Base-by-base conservation (phyloP, 306 rosid genomes). In the Lathyrus aphaca region DNA sequence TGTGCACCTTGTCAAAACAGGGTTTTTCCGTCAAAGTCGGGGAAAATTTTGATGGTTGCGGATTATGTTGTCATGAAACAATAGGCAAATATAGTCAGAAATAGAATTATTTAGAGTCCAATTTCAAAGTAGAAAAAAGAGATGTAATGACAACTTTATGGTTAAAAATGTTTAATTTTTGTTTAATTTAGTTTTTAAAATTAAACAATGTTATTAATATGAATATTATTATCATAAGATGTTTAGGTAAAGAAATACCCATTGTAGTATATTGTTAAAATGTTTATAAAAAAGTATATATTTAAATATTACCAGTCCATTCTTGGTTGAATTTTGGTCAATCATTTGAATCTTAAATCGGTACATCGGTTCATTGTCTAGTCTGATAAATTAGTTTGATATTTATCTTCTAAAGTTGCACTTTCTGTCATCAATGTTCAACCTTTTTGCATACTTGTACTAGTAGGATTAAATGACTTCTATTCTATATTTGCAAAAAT, bases 401-500 rank as follows among this genome's bases (percentile, higher is more conserved):
- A 44, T 55, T 55, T 55, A 56, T 65, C 32, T 60, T 46, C 32
- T 59, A 12, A 19, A 14, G 10, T 44, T 32, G 8, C 38, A 32
- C 8, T 32, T 17, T 11, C 55, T 53, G 12, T 68, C 53, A 55
- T 66, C 64, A 25, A 32, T 51, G 10, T 55, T 72, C 44, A 17
- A 38, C 61, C 16, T 54, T 25, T 56, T 15, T 42, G 63, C 30
- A 75, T 61, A 46, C n/a, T 38, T 68, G 70, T 61, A 62, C 45
- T 43, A 17, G 18, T 74, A 15, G 58, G 5, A 57, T 61, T 46
- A n/a, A 57, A 5, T 11, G 38, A 54, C 25, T 53, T n/a, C n/a
- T n/a, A 27, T 49, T 57, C 37, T 5, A 16, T 43, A 48, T 27
- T 46, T 53, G 70, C 69, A 55, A 77, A 63, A 12, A 54, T 68